phyloP scores from a whole-genome alignment of 164 flowering plant species.

The Nymphaea colorata region DNA sequence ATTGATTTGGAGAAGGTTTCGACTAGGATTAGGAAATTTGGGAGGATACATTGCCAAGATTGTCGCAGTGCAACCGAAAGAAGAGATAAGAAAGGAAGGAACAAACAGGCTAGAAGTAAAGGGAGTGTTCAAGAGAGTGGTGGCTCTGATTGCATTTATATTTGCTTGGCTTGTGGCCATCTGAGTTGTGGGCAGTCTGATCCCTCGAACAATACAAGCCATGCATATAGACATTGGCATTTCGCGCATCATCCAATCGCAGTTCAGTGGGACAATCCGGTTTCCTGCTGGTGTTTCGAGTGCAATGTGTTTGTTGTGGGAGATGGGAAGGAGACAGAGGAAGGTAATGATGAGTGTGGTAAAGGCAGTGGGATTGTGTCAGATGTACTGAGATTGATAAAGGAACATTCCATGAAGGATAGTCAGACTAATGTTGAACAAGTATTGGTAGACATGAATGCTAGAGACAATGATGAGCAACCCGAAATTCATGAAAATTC shows the following conservation, averaged over 20 bases:
- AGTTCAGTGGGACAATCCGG: constrained; percentile 55
- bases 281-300: constrained; percentile 69
- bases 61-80: constrained; percentile 37
- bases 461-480: constrained; percentile 15
- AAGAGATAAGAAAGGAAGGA: constrained; percentile 37
- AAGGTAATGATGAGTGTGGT: constrained; percentile 20
- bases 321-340: constrained; percentile 28
- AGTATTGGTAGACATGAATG: constrained; percentile 45
- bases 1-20: constrained; percentile 38
- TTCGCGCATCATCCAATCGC: constrained; percentile 52
- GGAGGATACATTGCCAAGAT: constrained; percentile 44
- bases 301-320: constrained; percentile 45
- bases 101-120: constrained; percentile 60
- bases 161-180: constrained; percentile 89
- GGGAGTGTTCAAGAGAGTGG: constrained; percentile 26
- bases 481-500: constrained; percentile 13
- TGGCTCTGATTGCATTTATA: constrained; percentile 51
- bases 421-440: constrained; percentile 42
- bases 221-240: constrained; percentile 55
- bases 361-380: constrained; percentile 7
- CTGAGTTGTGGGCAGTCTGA: constrained; percentile 67
- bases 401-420: constrained; percentile 20
- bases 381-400: constrained; percentile 48
- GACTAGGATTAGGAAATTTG: constrained; percentile 24
- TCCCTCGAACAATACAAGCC: constrained; percentile 50